Base-by-base conservation (phyloP, 208 protist genomes). In the Tritrichomonas musculus region DNA sequence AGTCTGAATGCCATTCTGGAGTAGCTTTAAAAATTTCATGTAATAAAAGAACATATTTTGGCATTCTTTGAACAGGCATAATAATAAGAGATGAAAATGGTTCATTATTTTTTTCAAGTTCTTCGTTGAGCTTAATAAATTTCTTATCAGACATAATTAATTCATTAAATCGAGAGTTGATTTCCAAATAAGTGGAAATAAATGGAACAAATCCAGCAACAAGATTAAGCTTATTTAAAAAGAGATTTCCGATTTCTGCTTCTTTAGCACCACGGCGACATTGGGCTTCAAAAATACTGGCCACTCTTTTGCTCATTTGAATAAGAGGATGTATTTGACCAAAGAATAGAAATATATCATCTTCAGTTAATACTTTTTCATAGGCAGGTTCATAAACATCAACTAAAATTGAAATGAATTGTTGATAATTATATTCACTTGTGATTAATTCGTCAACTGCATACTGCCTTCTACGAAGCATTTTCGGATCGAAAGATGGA, bases 1-100 rank as follows among this genome's bases (percentile, higher is more conserved):
- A 11, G 30, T 84, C 73, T 2, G 25, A 1, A n/a, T 84, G 73
- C 41, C 36, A 84, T 22, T 84, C 73, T 22, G 73, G 73, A 53
- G 73, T 84, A n/a, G 73, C 73, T n/a, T 84, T 84, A n/a, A n/a
- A n/a, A 20, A 84, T 53, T 44, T 84, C 73, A 1, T 30, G 2
- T 1, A 84, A 30, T 13, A 84, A 20, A 33, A 84, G 36, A 53
- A 53, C 44, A 53, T 84, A 84, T 53, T 84, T 84, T 22, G 73
- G 73, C 73, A 84, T 84, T 22, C 73, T 5, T n/a, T 84, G 73
- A 9, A 84, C 73, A 33, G 73, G 73, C 73, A 53, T 53, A 9
- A 84, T n/a, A 22, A 84, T n/a, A 53, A 84, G 11, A 25, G 73
- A 84, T 25, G 73, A 84, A n/a, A 84, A 47, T 84, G 73, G 73